A percentile compares a stretch with the other conserved stretches of the same genome.
Conservation (phyloP, 1,284 basidiomycete genomes). For the Cutaneotrichosporon mucoides region DNA sequence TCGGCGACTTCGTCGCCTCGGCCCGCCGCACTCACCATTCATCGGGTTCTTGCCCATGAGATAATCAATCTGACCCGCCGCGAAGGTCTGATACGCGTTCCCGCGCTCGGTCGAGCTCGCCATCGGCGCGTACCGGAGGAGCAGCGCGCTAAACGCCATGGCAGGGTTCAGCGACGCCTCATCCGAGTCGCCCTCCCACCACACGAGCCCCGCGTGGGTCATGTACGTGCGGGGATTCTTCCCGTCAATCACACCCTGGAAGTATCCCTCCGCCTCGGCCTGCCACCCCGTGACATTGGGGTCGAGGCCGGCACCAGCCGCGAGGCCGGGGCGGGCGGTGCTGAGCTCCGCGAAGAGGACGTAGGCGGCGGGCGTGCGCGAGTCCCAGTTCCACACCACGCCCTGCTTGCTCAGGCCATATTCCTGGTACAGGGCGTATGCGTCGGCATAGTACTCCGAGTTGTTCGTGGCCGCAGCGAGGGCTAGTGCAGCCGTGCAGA, state of each 20-base stretch:
- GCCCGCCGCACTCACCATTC: conserved; percentile 64
- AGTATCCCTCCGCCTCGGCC: conserved; percentile 65
- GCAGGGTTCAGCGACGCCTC: conserved; percentile 76
- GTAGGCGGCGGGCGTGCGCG: conserved; percentile 67
- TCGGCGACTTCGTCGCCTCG: too few relatives aligned
- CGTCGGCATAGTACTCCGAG: conserved; percentile 61
- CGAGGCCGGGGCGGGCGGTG: conserved; percentile 55
- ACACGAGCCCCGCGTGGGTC: conserved; percentile 71
- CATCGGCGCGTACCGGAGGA: conserved; percentile 69
- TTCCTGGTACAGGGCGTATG: conserved; percentile 63
- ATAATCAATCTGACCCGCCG: conserved; percentile 65
- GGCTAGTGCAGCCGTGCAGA: conserved; percentile 65
- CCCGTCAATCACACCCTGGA: conserved; percentile 64
- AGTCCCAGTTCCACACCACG: conserved; percentile 83
- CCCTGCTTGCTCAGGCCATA: too few relatives aligned
- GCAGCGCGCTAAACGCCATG: conserved; percentile 75
- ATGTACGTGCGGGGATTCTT: conserved; percentile 56
- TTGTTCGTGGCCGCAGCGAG: conserved; percentile 67
- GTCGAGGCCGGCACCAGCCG: conserved; percentile 55
- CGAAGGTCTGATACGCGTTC: conserved; percentile 53
- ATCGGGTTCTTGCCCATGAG: conserved; percentile 80
- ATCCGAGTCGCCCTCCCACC: conserved; percentile 74
- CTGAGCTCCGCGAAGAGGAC: conserved; percentile 60
- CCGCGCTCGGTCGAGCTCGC: conserved; percentile 59
- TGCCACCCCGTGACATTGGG: conserved; percentile 64